phyloP scores from a whole-genome alignment of 2,329 filamentous ascomycete genomes.

The Pestalotiopsis sp. region DNA sequence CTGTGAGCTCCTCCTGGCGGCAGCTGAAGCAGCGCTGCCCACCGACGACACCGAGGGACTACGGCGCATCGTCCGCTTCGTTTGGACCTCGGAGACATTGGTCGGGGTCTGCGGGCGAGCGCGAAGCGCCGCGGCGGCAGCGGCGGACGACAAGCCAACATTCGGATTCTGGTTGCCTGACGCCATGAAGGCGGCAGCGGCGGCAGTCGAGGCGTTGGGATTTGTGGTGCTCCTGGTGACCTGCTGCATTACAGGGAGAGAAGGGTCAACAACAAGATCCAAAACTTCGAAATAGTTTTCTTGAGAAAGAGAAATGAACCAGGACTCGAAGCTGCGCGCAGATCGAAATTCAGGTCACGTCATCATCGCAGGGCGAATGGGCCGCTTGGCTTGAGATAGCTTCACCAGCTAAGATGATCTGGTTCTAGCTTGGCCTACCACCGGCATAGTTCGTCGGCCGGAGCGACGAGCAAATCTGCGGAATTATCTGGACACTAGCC shows the following conservation, averaged over 20 bases:
- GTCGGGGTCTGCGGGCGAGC: constrained; percentile 78
- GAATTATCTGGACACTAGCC: constrained; percentile 3
- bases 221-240: constrained; percentile 66
- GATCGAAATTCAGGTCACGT: constrained; percentile 16
- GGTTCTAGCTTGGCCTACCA: constrained; percentile 3
- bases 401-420: constrained; percentile 8
- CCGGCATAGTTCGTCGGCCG: not conserved
- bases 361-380: constrained; percentile 11
- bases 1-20: constrained; percentile 45
- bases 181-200: constrained; percentile 81
- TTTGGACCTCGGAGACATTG: constrained; percentile 80
- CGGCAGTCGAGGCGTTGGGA: constrained; percentile 77
- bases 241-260: constrained; percentile 47
- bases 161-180: constrained; percentile 59
- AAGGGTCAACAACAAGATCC: constrained; percentile 17
- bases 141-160: constrained; percentile 76
- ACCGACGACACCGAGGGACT: constrained; percentile 73
- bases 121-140: constrained; percentile 82
- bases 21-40: constrained; percentile 32
- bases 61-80: constrained; percentile 79
- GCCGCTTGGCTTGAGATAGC: constrained; percentile 18
- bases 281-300: constrained; percentile 20
- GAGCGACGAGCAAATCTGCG: not conserved
- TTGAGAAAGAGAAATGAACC: not conserved
- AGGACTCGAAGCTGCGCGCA: not conserved